Evolutionary conservation across 306 rosid genomes (phyloP), one percentile per base, ranked within the genome.

Genomic region (Ormosia emarginata): DNA sequence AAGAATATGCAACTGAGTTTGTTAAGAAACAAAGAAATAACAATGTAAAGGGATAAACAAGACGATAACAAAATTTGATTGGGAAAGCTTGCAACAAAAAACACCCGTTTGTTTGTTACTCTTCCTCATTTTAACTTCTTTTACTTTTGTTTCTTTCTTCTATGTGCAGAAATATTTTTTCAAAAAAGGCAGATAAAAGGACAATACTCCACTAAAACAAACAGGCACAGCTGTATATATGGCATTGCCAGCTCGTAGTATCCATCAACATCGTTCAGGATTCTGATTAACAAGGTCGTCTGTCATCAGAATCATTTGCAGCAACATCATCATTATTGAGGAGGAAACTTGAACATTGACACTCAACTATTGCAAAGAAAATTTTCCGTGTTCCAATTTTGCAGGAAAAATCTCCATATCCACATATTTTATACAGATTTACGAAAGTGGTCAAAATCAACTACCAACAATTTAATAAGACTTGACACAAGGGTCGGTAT

Each of bases 241-340:
- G 34, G 61, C 74, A 17, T 6, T 47, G 30, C 66, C 18, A 78
- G 74, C 32, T 36, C 14, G 12, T 37, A 11, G n/a, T 43, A 77
- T 77, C 74, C 30, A 49, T 77, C 65, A 50, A 47, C 81, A 52
- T 65, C 43, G 7, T 77, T 50, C 39, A 34, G 64, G 13, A 65
- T 62, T 46, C 47, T 15, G 36, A 46, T 61, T 57, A 4, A 3
- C 43, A 71, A 44, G 63, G 41, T 37, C 34, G 69, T 79, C 70
- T 59, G 12, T 36, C 17, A 46, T 4, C 55, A 59, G 53, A 71
- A 59, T 40, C 68, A 50, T 41, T 37, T 36, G 34, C 15, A 29
- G 47, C 58, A 50, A 57, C 49, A 39, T 14, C 65, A 52, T 71
- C n/a, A 58, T 79, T 18, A 49, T 66, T 1, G 15, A 49, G 37